Evolutionary conservation across 192 early-diverging fungal genomes (phyloP).

Genomic region (Podila minutissima): DNA sequence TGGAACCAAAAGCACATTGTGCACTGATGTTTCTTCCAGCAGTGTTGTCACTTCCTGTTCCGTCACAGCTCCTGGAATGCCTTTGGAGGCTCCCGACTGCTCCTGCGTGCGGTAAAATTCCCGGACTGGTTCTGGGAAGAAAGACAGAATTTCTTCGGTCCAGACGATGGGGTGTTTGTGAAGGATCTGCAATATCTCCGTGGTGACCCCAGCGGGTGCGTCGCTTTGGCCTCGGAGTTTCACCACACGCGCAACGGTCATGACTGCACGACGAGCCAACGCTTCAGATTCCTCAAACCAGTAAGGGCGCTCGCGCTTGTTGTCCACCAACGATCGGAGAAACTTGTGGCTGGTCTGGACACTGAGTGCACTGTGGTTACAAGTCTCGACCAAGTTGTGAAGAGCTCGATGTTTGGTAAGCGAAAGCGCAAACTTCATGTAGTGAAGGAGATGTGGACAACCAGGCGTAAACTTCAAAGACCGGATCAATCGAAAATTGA

Average conservation of each 20-base stretch:
- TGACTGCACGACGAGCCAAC: constrained; percentile 62
- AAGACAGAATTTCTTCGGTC: constrained; percentile 61
- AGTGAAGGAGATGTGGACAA: constrained; percentile 71
- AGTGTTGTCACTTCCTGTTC: constrained; percentile 31
- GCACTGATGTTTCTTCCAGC: constrained; percentile 31
- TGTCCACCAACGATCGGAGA: constrained; percentile 62
- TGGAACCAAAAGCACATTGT: constrained; percentile 44
- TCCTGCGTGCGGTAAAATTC: constrained; percentile 56
- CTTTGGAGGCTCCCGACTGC: constrained; percentile 7
- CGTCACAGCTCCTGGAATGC: constrained; percentile 47
- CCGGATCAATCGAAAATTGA: constrained; percentile 78
- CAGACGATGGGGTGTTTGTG: constrained; percentile 62
- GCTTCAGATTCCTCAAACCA: constrained; percentile 74
- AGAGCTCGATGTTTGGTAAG: constrained; percentile 71
- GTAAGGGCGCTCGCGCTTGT: constrained; percentile 60
- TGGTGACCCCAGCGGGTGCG: constrained; percentile 57
- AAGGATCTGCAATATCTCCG: constrained; percentile 56
- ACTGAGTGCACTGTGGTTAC: constrained; percentile 72
- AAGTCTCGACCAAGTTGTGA: constrained; percentile 72
- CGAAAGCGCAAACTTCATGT: constrained; percentile 74
- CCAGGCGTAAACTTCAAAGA: constrained; percentile 78
- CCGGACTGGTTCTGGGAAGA: constrained; percentile 61
- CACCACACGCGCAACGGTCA: constrained; percentile 61
- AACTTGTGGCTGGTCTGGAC: constrained; percentile 72
- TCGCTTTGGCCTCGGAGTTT: constrained; percentile 66